Conservation (phyloP, 225 moss, liverwort and hornwort species). For the Polytrichum formosum region DNA sequence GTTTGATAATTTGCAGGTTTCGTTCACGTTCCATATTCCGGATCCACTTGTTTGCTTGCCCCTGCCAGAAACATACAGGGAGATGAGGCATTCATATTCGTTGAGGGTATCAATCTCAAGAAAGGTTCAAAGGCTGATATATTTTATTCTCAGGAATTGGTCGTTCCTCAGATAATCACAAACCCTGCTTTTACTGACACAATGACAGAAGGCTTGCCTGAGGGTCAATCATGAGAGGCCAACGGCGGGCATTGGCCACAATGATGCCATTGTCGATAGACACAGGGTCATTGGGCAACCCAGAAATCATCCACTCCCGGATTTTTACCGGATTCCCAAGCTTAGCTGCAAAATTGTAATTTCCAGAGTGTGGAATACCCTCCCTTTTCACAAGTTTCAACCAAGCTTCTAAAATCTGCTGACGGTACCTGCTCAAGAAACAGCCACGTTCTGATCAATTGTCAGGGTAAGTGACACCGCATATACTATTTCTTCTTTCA, state of each 20-base stretch:
- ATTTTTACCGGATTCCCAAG: conserved; percentile 78
- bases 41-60: conserved; percentile 98
- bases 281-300: conserved; percentile 86
- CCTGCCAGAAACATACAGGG: conserved; percentile 27
- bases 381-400: conserved; percentile 51
- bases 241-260: conserved; percentile 81
- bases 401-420: conserved; percentile 74
- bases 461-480: too few relatives aligned
- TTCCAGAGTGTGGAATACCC: conserved; percentile 61
- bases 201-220: conserved; percentile 39
- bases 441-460: too few relatives aligned
- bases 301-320: conserved; percentile 87
- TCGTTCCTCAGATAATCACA: too few relatives aligned
- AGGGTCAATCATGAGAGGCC: conserved; percentile 98
- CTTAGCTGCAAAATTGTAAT: conserved; percentile 53
- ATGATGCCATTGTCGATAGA: conserved; percentile 89
- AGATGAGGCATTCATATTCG: too few relatives aligned
- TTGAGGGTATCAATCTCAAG: neutral
- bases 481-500: too few relatives aligned
- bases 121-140: conserved; percentile 1
- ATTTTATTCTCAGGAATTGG: neutral
- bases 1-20: conserved; percentile 88
- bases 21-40: conserved; percentile 85
- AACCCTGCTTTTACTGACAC: too few relatives aligned
- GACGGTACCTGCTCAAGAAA: conserved; percentile 49